phyloP scores from a whole-genome alignment of 805 yeast species.

The Candida sakaeoensis region DNA sequence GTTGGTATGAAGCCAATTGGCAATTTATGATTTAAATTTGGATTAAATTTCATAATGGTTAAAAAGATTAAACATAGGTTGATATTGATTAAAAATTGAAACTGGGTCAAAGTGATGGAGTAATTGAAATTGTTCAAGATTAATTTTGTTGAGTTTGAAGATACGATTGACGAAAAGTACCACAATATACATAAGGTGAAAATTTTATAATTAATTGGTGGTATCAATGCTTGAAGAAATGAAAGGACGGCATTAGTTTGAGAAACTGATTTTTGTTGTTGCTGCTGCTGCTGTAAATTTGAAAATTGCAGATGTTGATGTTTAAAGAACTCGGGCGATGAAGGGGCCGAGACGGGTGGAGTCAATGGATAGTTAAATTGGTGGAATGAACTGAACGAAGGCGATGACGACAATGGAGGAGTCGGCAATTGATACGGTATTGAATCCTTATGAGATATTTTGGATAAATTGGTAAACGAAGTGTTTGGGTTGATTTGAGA shows the following conservation, averaged over 20 bases:
- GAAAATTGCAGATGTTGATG: neutral
- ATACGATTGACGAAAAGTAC: constrained; percentile 78
- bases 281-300: neutral
- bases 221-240: constrained; percentile 11
- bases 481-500: constrained; percentile 31
- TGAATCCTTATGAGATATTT: constrained; percentile 8
- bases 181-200: constrained; percentile 60
- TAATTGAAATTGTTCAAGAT: constrained; percentile 66
- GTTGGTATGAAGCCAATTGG: constrained; percentile 52
- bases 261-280: no score
- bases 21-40: constrained; percentile 19
- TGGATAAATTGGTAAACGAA: constrained; percentile 32
- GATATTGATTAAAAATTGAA: constrained; percentile 77
- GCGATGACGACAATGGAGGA: constrained; percentile 8
- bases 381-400: constrained; percentile 5
- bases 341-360: constrained; percentile 7
- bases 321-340: constrained; percentile 9
- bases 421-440: constrained; percentile 8
- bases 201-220: constrained; percentile 23
- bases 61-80: constrained; percentile 39
- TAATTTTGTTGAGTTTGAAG: constrained; percentile 76
- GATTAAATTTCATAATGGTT: constrained; percentile 12
- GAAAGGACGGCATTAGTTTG: neutral
- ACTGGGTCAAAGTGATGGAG: constrained; percentile 87
- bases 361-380: constrained; percentile 3